Base-by-base conservation (phyloP, 805 yeast genomes). In the Wickerhamomyces canadensis region DNA sequence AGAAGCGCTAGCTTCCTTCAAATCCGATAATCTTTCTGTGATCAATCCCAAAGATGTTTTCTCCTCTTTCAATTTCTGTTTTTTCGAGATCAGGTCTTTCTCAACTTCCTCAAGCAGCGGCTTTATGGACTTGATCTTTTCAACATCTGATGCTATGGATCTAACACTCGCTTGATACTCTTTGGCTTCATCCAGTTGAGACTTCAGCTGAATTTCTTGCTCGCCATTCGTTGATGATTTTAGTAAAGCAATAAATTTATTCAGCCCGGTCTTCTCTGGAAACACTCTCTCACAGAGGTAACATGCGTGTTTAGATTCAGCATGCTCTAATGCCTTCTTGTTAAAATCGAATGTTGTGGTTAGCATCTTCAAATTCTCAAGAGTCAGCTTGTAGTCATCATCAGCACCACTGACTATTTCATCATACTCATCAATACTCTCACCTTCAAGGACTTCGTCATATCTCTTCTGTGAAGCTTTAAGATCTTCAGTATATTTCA, bases 261-360 rank as follows among this genome's bases (percentile, higher is more conserved):
- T 41, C 11, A 49, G 30, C 6, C 52, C 52, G 3, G 52, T 58
- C 1, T 52, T 50, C 9, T 62, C 64, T 13, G 72, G 72, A 58
- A 88, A 84, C 11, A 70, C 65, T 35, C 95, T 67, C 15, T 74
- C 73, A 57, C 98, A 91, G 31, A 89, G 62, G 30, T 80, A 62
- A 58, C 97, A 91, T 33, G 74, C 66, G 10, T 78, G 69, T 8
- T 72, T 68, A 4, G 55, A 51, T 19, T 74, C 61, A 0, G 95
- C 93, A 28, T 72, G 57, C 22, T 75, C 72, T 10, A 84, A 59
- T 0, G 96, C 96, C 31, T 74, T 75, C 17, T 68, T 59, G 51
- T 84, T 87, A 59, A 81, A 88, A 29, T 75, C 75, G 19, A 76
- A 64, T 1, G 89, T 80, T 3, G 87, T 84, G 31, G 76, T 78